Base-by-base conservation (phyloP, 2,329 filamentous ascomycete species). In the Colletotrichum somersetense region DNA sequence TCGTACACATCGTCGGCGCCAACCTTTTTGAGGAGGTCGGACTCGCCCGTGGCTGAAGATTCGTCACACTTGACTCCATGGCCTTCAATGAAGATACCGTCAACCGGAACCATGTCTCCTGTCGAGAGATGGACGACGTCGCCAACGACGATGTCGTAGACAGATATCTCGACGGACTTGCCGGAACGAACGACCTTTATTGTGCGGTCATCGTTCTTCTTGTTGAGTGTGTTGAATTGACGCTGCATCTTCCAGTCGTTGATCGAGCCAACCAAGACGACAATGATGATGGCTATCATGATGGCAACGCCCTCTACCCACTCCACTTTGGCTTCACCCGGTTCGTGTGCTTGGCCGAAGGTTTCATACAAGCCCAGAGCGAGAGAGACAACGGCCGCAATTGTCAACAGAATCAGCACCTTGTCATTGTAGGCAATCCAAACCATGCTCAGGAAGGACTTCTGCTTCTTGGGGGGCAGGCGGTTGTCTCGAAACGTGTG, bases 381-480 rank as follows among this genome's bases (percentile, higher is more conserved):
- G 10, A 94, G 81, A 0, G 91, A 94, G 14, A 94, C 86, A 14
- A 91, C 83, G 1, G 92, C 92, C 12, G 92, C 92, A 46, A 89
- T 85, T 0, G 91, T 92, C 71, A 94, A 82, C 7, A 94, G 81
- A 50, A 94, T 91, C 50, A 94, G 87, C 46, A 94, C 90, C 74
- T 92, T 92, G 80, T 94, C 92, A 75, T 93, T 92, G 79, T 92
- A 93, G 3, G 91, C 91, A 73, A 88, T 88, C 91, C 91, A 93
- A 71, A 91, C 85, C 10, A 93, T 78, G 70, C 82, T 83, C 78
- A 88, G 85, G 52, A 92, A 85, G 1, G 88, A 86, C 14, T 88
- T 89, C 0, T 87, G 83, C 75, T 90, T 89, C 75, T 91, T 89
- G 50, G 87, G 84, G 0, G 91, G 91, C 10, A 92, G 79, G 6